Evolutionary conservation across 192 early-diverging fungal species (phyloP).

Genomic region (Mortierella antarctica): DNA sequence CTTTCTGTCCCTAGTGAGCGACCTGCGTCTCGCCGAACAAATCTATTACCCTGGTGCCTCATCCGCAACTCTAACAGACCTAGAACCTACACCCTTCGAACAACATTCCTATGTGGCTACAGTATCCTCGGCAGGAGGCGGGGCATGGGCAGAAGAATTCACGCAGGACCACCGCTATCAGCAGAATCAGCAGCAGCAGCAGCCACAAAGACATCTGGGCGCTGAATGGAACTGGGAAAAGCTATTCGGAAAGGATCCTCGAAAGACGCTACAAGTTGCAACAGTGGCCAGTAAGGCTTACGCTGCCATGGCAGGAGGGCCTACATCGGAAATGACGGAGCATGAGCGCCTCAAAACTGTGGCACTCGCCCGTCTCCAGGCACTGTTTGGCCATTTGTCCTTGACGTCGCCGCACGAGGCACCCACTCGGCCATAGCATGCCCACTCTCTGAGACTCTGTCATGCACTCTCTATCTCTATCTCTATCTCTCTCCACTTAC

Average conservation of each 20-base stretch:
- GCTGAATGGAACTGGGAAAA: constrained; percentile 54
- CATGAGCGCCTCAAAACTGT: constrained; percentile 28
- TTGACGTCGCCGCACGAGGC: background rate
- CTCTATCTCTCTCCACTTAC: background rate
- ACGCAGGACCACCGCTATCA: background rate
- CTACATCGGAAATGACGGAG: constrained; percentile 10
- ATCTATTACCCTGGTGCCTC: constrained; percentile 40
- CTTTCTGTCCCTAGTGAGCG: constrained; percentile 34
- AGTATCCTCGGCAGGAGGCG: background rate
- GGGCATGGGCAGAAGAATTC: constrained; percentile 29
- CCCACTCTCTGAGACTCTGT: background rate
- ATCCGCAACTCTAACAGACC: constrained; percentile 10
- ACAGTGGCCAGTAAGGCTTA: background rate
- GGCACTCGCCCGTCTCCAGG: constrained; percentile 40
- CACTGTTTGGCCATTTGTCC: constrained; percentile 39
- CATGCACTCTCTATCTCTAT: background rate
- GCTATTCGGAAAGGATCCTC: constrained; percentile 42
- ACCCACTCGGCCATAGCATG: no score
- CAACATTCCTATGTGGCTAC: background rate
- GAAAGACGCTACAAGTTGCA: constrained; percentile 6
- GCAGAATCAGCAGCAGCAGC: background rate
- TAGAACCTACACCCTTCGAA: background rate
- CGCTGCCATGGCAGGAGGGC: background rate
- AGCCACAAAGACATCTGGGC: constrained; percentile 1
- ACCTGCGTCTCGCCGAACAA: constrained; percentile 40